Conservation (phyloP, 164 flowering plant genomes). For the Euptelea pleiosperma region DNA sequence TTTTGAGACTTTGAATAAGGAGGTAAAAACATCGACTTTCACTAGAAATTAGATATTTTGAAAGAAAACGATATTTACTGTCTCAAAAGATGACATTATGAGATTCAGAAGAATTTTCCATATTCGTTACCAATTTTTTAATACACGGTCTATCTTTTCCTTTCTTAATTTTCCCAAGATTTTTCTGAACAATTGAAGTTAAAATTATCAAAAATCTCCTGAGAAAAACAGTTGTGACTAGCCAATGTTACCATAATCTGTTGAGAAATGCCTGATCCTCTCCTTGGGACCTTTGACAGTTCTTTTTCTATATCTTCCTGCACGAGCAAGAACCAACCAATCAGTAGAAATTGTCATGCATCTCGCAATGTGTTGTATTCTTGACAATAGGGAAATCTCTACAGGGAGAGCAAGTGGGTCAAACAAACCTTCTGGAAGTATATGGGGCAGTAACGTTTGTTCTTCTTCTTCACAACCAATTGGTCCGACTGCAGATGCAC, state of each 20-base stretch:
- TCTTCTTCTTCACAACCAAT: slow-evolving; percentile 77
- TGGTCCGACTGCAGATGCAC: slow-evolving; percentile 73
- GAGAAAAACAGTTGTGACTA: neutral
- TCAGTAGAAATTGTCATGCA: neutral
- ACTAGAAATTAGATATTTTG: neutral
- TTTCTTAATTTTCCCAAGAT: too few species aligned
- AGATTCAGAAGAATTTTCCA: too few species aligned
- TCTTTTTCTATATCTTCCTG: slow-evolving; percentile 95
- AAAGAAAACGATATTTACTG: too few species aligned
- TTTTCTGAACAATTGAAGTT: too few species aligned
- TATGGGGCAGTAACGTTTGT: slow-evolving; percentile 77
- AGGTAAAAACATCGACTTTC: neutral
- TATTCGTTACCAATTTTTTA: too few species aligned
- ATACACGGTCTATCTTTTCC: too few species aligned
- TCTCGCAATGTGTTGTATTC: neutral
- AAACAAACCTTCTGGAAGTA: slow-evolving; percentile 82
- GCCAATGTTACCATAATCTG: slow-evolving; percentile 62
- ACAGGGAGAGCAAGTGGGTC: slow-evolving; percentile 1
- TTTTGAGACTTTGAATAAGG: too few species aligned
- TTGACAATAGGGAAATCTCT: neutral
- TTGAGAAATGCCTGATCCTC: slow-evolving; percentile 55
- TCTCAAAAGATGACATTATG: too few species aligned
- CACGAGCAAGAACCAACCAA: slow-evolving; percentile 12
- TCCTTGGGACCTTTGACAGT: slow-evolving; percentile 54
- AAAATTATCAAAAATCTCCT: neutral